phyloP scores from a whole-genome alignment of 1,284 basidiomycete species.

The Cutaneotrichosporon cavernicola region DNA sequence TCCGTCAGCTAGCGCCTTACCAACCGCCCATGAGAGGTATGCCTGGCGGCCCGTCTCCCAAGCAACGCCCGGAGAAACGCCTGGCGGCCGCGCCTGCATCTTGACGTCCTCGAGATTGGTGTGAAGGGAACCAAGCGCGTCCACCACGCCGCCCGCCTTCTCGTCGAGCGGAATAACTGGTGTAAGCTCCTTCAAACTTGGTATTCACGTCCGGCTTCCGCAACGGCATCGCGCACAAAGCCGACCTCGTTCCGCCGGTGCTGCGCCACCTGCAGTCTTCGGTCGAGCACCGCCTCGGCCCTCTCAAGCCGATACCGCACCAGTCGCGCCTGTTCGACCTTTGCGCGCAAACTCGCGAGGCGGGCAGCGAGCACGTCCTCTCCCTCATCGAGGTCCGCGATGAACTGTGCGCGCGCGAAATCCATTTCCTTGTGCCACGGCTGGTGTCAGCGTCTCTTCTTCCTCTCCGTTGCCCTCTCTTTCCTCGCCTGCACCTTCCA shows the following conservation, averaged over 20 bases:
- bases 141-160: constrained; percentile 29
- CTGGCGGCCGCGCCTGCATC: constrained; percentile 5
- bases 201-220: constrained; percentile 38
- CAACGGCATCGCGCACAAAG: constrained; percentile 44
- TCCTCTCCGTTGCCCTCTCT: no score
- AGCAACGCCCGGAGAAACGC: constrained; percentile 22
- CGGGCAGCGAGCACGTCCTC: constrained; percentile 35
- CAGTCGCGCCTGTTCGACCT: constrained; percentile 49
- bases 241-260: constrained; percentile 49
- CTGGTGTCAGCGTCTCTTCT: constrained; percentile 28
- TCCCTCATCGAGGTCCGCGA: constrained; percentile 38
- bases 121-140: constrained; percentile 36
- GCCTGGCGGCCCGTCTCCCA: constrained; percentile 52
- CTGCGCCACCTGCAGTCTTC: constrained; percentile 39
- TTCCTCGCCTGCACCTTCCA: no score
- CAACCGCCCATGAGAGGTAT: constrained; percentile 51
- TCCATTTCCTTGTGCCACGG: constrained; percentile 52
- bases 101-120: constrained; percentile 32
- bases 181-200: background rate
- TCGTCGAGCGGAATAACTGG: constrained; percentile 44
- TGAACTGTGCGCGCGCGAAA: constrained; percentile 48
- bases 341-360: constrained; percentile 40
- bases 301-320: constrained; percentile 38
- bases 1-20: constrained; percentile 28
- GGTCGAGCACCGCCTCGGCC: constrained; percentile 46